Evolutionary conservation across 495 filamentous ascomycete species (phyloP), one percentile per base, ranked within the genome.

Genomic region (Neurospora sp.): DNA sequence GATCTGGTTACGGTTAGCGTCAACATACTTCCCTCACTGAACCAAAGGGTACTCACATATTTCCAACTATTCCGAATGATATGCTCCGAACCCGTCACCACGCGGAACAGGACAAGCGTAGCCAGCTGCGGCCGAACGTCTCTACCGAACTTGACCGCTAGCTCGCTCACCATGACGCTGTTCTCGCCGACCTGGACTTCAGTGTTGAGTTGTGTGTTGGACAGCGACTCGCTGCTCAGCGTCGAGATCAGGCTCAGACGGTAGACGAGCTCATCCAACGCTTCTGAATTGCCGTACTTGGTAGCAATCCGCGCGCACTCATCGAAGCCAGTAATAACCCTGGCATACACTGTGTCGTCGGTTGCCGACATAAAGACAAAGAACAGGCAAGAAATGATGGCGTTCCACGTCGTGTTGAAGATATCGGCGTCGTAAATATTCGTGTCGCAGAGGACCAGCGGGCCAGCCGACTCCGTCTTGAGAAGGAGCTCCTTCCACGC

Each of bases 281-380:
- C 92, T 71, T 97, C 94, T 1, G 89, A 92, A 73, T 97, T 84
- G 9, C 88, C 88, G 82, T 97, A 94, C 76, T 90, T 92, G 22
- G 93, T 91, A 31, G 96, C 94, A 75, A 99, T 97, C 73, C 93
- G 91, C 38, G 96, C 94, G 78, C 96, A 98, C 79, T 99, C 95
- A 78, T 97, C 92, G 79, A 98, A 98, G 3, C 96, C 96, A 66
- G 92, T 91, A 66, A 97, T 92, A 27, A 99, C 91, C 59, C 96
- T 89, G 20, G 92, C 93, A 78, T 97, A 99, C 14, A 99, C 96
- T 12, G 95, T 94, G 82, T 99, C 96, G 76, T 99, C 96, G 3
- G 94, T 97, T 41, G 96, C 96, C 68, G 96, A 98, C 91, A 98
- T 94, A 82, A 99, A 99, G 18, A 98, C 96, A 79, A 98, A 99